A percentile compares a stretch with the other conserved stretches of the same genome.
Evolutionary conservation across 2,329 filamentous ascomycete genomes (phyloP).

Genomic region (Harringtonia lauricola): DNA sequence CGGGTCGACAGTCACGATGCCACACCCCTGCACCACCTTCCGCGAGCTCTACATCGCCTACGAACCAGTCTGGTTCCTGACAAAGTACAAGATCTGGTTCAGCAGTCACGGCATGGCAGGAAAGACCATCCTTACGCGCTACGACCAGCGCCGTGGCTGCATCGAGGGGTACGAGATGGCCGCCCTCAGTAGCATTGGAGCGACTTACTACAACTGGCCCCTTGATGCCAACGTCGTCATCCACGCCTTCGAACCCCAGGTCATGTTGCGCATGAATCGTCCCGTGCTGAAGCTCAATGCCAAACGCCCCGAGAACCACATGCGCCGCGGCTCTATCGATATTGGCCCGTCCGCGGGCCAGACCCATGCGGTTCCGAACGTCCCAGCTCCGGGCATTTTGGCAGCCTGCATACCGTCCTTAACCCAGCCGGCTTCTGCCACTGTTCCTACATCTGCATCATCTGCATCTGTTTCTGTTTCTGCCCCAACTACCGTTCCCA

Average conservation of each 20-base stretch:
- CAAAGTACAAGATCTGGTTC: slow-evolving; percentile 77
- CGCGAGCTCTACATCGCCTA: slow-evolving; percentile 63
- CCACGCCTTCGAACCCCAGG: slow-evolving; percentile 58
- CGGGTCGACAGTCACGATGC: slow-evolving; percentile 35
- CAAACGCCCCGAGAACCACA: neutral
- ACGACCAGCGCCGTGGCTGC: slow-evolving; percentile 58
- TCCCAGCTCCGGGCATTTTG: no score
- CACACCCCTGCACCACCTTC: slow-evolving; percentile 52
- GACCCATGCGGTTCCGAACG: no score
- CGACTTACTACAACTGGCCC: slow-evolving; percentile 51
- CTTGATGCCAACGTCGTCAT: slow-evolving; percentile 56
- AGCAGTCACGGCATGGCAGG: slow-evolving; percentile 63
- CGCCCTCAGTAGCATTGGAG: slow-evolving; percentile 46
- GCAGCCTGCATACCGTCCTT: no score
- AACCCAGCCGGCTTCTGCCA: no score
- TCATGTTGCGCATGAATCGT: slow-evolving; percentile 63
- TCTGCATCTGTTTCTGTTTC: no score
- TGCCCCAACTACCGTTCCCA: no score
- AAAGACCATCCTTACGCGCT: slow-evolving; percentile 65
- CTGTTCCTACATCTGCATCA: neutral
- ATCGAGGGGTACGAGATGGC: slow-evolving; percentile 75
- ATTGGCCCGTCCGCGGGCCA: no score
- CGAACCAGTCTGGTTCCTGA: slow-evolving; percentile 75
- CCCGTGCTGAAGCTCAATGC: slow-evolving; percentile 51
- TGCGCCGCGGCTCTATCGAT: no score